Evolutionary conservation across 2,329 filamentous ascomycete genomes (phyloP).

Genomic region (Pestalotiopsis sp.): DNA sequence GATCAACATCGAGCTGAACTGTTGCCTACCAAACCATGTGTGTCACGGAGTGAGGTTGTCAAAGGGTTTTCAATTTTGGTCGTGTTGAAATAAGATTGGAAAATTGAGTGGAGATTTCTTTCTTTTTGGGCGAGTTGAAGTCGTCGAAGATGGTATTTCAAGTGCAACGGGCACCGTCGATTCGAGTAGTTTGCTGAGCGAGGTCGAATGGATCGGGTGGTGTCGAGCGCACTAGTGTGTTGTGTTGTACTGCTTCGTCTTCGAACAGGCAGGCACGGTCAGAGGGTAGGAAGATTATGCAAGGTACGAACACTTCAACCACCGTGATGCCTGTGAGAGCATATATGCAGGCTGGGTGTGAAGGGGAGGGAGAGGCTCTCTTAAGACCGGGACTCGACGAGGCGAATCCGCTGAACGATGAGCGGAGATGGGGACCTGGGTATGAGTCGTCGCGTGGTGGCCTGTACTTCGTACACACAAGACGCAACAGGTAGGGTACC

Average conservation of each 20-base stretch:
- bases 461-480: conserved; percentile 9
- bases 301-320: conserved; percentile 32
- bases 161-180: neutral
- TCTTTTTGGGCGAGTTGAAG: neutral
- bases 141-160: neutral
- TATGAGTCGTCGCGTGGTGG: conserved; percentile 19
- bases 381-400: conserved; percentile 21
- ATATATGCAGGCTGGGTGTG: conserved; percentile 17
- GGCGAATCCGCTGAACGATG: conserved; percentile 17
- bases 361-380: conserved; percentile 17
- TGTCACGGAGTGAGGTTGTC: conserved; percentile 16
- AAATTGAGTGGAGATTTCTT: neutral
- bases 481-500: neutral
- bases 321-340: conserved; percentile 23
- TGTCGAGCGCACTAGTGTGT: neutral
- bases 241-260: conserved; percentile 9
- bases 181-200: neutral
- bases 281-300: conserved; percentile 28
- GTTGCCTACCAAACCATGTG: conserved; percentile 25
- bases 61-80: neutral
- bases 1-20: conserved; percentile 32
- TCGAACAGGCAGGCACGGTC: conserved; percentile 8
- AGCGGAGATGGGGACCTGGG: conserved; percentile 13
- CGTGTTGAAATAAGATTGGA: neutral
- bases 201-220: neutral